Evolutionary conservation across 78 protist genomes (phyloP).

Genomic region (Dictyostelium firmibasis): DNA sequence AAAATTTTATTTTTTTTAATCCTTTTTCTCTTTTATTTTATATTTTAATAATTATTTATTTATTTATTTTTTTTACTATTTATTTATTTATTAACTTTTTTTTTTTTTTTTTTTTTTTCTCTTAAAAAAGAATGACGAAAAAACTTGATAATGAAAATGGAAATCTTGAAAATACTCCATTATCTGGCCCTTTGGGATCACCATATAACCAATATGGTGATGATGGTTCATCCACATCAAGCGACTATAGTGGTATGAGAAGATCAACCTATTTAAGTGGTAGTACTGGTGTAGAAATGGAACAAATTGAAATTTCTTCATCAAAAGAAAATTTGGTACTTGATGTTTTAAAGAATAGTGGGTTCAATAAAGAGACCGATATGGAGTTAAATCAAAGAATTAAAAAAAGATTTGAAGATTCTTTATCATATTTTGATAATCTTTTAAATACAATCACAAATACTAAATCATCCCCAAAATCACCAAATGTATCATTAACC

Average conservation of each 20-base stretch:
- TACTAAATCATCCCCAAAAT: background rate
- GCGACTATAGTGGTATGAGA: background rate
- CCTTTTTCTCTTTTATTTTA: background rate
- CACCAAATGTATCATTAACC: background rate
- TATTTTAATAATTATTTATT: no score
- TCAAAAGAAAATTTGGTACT: background rate
- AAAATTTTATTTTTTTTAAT: background rate
- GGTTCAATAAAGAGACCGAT: background rate
- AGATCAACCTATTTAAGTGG: background rate
- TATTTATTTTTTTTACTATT: no score
- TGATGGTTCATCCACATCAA: background rate
- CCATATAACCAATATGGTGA: background rate
- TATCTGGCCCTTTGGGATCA: background rate
- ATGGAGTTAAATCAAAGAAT: constrained; percentile 1
- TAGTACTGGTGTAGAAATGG: background rate
- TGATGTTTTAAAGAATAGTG: background rate
- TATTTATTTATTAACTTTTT: no score
- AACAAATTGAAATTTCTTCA: background rate
- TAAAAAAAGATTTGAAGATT: constrained; percentile 16
- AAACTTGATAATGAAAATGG: background rate
- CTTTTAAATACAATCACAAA: background rate
- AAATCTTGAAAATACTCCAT: background rate
- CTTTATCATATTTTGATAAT: background rate
- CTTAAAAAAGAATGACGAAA: background rate
- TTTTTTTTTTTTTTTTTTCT: background rate